Percentiles rank a stretch among this genome's conserved stretches.
These are phyloP conservation scores for Magnaporthales sp. DNA, from an alignment of 2,329 filamentous ascomycete genomes.

Conservation along the genomic window DNA sequence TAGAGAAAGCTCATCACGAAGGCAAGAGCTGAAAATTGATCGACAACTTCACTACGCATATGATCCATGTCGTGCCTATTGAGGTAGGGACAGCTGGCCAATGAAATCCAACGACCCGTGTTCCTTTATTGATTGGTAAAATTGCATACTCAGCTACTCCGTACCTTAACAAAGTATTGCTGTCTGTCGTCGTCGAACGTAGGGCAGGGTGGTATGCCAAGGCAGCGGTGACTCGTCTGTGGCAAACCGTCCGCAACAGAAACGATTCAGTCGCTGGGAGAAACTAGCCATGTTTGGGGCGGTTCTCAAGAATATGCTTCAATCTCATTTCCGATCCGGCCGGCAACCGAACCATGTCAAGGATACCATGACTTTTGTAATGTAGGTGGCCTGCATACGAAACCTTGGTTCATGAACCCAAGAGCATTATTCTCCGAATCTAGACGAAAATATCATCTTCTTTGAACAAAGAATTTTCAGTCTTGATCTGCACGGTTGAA, in stretches of 20 bases:
- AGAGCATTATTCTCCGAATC: too few species aligned
- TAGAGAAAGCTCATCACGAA: not conserved
- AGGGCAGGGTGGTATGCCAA: not conserved
- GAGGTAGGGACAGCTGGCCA: not conserved
- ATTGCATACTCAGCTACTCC: too few species aligned
- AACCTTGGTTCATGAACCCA: not conserved
- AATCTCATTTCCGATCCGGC: not conserved
- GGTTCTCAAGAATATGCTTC: not conserved
- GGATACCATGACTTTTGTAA: not conserved
- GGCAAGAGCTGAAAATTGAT: not conserved
- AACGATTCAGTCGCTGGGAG: not conserved
- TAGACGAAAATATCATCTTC: too few species aligned
- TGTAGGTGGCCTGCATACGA: not conserved
- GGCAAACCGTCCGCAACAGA: not conserved
- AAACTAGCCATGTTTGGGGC: not conserved
- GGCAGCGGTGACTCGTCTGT: not conserved
- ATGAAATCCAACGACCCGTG: too few species aligned
- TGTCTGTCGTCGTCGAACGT: not conserved
- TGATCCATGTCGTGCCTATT: not conserved
- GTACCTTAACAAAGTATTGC: not conserved
- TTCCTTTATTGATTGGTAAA: too few species aligned
- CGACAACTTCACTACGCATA: not conserved
- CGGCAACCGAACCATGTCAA: not conserved
- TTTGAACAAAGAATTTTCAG: too few species aligned
- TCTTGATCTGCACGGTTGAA: too few species aligned